Base-by-base conservation (phyloP, 2,329 filamentous ascomycete species). In the Ophiostoma angusticollis region DNA sequence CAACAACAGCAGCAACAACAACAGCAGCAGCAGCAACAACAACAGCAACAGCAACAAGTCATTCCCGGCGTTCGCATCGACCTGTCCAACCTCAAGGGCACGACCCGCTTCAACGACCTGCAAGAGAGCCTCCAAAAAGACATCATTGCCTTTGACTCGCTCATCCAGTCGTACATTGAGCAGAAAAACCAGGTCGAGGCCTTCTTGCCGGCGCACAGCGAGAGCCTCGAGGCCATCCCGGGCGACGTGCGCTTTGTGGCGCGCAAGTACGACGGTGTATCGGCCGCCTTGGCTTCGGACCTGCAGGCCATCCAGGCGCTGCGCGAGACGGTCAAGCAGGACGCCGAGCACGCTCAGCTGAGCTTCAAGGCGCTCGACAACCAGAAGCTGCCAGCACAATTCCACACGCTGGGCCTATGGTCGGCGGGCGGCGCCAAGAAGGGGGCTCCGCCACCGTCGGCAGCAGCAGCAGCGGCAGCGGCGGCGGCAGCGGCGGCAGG, bases 71-170 rank as follows among this genome's bases (percentile, higher is more conserved):
- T 85, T 14, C 79, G 82, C 52, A 82, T 93, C 51, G 83, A 91
- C 58, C 61, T 83, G 37, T 74, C 74, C 50, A 84, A 83, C 54
- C 67, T 96, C 44, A 77, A 85, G 37, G 80, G 82, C 13, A 93
- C 87, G 0, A 94, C 86, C 4, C 84, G 91, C 45, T 95, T 91
- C 64, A 84, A 86, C 54, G 89, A 94, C 58, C 78, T 94, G 21
- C 76, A 83, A 44, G 81, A 89, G 48, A 76, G 84, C 22, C 66
- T 94, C 13, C 85, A 93, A 54, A 74, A 77, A 45, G 65, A 84
- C 48, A 82, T 98, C 45, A 75, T 84, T 45, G 62, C 68, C 9
- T 75, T 93, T 46, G 89, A 98, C 58, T 72, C 74, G 42, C 75
- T 80, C 47, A 89, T 98, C 50, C 74, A 84, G 50, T 70, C 72